Conservation (phyloP, 2,329 filamentous ascomycete species). For the Nemania abortiva region DNA sequence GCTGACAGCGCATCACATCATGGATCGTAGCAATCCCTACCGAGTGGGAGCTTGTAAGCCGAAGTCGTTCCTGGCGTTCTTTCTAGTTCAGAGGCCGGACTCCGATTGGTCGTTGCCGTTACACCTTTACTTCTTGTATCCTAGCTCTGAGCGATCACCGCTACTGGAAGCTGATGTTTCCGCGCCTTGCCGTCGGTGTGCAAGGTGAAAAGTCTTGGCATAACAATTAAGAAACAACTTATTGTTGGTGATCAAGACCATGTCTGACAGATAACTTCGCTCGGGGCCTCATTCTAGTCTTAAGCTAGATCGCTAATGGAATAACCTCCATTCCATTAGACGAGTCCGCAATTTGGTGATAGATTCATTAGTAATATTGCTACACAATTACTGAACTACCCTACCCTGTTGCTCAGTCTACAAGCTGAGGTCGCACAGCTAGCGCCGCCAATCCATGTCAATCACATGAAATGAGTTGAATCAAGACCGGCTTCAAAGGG, state of each 20-base stretch:
- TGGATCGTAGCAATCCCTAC: neutral
- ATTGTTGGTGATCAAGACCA: too few relatives aligned
- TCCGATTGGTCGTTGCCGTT: constrained; percentile 1
- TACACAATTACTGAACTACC: too few relatives aligned
- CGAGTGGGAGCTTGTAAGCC: too few relatives aligned
- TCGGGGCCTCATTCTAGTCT: too few relatives aligned
- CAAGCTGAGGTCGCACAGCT: too few relatives aligned
- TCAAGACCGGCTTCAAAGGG: neutral
- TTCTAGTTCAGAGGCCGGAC: neutral
- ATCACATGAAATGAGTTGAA: neutral
- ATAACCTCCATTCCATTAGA: too few relatives aligned
- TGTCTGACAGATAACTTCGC: too few relatives aligned
- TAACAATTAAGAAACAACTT: too few relatives aligned
- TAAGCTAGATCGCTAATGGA: neutral
- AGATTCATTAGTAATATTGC: too few relatives aligned
- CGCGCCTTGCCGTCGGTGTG: neutral
- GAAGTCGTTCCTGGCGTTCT: neutral
- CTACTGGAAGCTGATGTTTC: constrained; percentile 9
- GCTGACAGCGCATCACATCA: neutral
- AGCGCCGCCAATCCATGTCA: neutral
- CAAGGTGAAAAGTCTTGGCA: constrained; percentile 1
- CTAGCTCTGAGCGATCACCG: neutral
- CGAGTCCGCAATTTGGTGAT: too few relatives aligned
- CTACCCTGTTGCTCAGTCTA: too few relatives aligned
- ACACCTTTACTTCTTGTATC: neutral